These are phyloP conservation scores for Tolypocladium ovalisporum DNA, from an alignment of 2,329 filamentous ascomycete genomes.

Conservation along the genomic window DNA sequence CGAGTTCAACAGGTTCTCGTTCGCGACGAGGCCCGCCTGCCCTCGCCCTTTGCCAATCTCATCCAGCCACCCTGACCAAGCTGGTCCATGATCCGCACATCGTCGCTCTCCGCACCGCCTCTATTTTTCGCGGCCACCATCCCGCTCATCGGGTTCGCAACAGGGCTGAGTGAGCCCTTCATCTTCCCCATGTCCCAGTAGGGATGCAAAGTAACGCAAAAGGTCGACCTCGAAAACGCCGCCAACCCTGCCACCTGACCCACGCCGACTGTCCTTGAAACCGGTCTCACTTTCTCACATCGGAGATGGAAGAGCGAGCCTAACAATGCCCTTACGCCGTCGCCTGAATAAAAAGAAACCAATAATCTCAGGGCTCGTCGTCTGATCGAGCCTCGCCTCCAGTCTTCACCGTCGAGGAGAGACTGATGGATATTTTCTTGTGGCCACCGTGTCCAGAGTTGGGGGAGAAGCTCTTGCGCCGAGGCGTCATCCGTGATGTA, in stretches of 20 bases:
- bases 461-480: conserved; percentile 30
- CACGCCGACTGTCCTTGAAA: background rate
- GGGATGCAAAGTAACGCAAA: background rate
- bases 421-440: conserved; percentile 49
- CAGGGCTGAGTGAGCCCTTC: background rate
- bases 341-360: conserved; percentile 2
- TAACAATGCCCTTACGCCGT: conserved; percentile 8
- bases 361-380: conserved; percentile 22
- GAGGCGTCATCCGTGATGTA: conserved; percentile 18
- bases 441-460: conserved; percentile 27
- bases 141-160: background rate
- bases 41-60: background rate
- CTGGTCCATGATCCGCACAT: background rate
- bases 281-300: background rate
- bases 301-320: background rate
- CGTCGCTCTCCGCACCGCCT: background rate
- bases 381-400: conserved; percentile 25
- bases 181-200: background rate
- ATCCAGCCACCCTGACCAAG: background rate
- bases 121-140: background rate
- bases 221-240: background rate
- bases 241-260: background rate
- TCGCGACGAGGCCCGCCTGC: background rate
- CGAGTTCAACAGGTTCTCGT: background rate
- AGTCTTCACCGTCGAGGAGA: conserved; percentile 35